phyloP scores from a whole-genome alignment of 139 green algal species.

The Limnomonas spitsbergensis region DNA sequence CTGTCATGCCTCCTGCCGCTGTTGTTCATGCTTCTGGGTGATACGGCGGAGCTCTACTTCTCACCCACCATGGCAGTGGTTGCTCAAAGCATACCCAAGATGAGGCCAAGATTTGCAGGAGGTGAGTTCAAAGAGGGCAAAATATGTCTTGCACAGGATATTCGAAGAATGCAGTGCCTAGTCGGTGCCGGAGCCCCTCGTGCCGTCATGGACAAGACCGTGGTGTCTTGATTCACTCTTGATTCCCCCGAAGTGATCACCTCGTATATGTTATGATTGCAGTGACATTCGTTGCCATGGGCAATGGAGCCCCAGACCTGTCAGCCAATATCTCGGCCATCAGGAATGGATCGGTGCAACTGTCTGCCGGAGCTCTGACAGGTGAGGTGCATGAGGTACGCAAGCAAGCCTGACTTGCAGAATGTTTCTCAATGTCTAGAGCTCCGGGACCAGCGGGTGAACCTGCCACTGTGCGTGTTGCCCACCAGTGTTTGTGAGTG shows the following conservation, averaged over 20 bases:
- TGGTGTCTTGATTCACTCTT: no score
- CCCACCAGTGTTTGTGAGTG: no score
- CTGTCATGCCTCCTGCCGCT: slow-evolving; percentile 55
- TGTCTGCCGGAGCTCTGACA: slow-evolving; percentile 49
- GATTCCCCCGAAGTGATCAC: no score
- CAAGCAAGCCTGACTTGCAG: no score
- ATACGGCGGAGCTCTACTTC: slow-evolving; percentile 84
- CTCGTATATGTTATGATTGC: no score
- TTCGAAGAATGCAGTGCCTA: no score
- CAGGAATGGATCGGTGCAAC: slow-evolving; percentile 62
- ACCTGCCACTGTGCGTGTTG: no score
- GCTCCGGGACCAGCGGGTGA: no score
- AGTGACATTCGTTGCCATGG: slow-evolving; percentile 85
- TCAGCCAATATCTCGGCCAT: slow-evolving; percentile 78
- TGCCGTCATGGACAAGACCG: no score
- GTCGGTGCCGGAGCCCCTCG: no score
- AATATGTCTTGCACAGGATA: background rate
- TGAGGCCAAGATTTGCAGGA: slow-evolving; percentile 81
- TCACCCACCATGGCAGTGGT: slow-evolving; percentile 75
- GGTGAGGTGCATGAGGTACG: slow-evolving; percentile 8
- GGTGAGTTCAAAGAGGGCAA: slow-evolving; percentile 29
- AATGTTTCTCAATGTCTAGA: no score
- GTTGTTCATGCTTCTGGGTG: slow-evolving; percentile 72
- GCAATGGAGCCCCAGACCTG: slow-evolving; percentile 86
- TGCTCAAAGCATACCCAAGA: slow-evolving; percentile 69